Percentiles rank a stretch among this genome's conserved stretches.
phyloP scores from a whole-genome alignment of 2,329 filamentous ascomycete genomes.

The Fusarium sterilihyphosum region DNA sequence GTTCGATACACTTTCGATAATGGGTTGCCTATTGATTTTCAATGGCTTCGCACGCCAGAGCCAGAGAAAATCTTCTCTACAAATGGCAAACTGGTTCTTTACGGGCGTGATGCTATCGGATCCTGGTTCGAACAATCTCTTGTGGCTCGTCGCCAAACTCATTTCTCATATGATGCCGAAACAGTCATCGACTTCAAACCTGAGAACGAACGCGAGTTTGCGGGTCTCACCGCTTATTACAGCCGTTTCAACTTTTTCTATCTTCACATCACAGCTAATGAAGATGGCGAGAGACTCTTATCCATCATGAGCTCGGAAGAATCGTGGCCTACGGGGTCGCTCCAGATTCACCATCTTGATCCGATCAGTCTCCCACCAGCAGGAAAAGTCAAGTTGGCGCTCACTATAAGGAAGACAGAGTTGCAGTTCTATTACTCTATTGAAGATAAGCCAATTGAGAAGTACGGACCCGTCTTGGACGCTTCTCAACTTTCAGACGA shows the following conservation, averaged over 20 bases:
- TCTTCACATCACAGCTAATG: conserved; percentile 64
- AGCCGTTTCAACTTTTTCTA: conserved; percentile 73
- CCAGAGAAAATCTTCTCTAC: conserved; percentile 60
- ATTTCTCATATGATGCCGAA: conserved; percentile 70
- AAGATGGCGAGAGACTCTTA: conserved; percentile 65
- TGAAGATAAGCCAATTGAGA: conserved; percentile 53
- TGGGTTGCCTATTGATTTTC: conserved; percentile 61
- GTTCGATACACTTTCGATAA: conserved; percentile 57
- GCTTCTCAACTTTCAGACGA: conserved; percentile 69
- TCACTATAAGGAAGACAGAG: conserved; percentile 60
- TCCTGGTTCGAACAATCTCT: conserved; percentile 69
- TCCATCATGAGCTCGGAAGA: conserved; percentile 65
- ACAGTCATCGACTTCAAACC: conserved; percentile 64
- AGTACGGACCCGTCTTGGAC: conserved; percentile 65
- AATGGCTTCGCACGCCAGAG: conserved; percentile 66
- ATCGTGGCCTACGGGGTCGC: conserved; percentile 62
- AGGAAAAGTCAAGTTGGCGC: conserved; percentile 62
- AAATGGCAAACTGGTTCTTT: conserved; percentile 54
- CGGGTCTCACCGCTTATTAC: conserved; percentile 70
- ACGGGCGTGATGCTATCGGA: conserved; percentile 63
- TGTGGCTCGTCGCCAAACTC: conserved; percentile 64
- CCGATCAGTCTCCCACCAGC: conserved; percentile 61
- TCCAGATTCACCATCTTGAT: conserved; percentile 54
- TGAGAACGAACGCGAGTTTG: conserved; percentile 66
- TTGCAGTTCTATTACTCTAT: conserved; percentile 67